Conservation (phyloP, 176 grass and related monocot species). For the Carex cristatella region DNA sequence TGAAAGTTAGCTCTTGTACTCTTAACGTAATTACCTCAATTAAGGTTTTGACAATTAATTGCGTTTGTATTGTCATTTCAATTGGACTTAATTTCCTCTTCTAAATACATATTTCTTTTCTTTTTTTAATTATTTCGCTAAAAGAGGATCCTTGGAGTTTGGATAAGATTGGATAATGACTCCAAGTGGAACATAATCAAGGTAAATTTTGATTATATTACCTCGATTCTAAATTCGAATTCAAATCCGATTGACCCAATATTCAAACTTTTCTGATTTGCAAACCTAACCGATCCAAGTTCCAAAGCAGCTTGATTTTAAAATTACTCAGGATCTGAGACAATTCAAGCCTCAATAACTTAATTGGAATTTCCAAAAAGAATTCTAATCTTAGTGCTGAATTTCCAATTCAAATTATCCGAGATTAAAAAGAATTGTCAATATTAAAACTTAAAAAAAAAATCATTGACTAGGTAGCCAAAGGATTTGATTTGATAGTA, state of each 20-base stretch:
- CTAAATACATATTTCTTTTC: background rate
- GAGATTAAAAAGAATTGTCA: background rate
- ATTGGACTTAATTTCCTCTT: background rate
- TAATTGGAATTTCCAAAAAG: background rate
- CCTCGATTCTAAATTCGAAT: background rate
- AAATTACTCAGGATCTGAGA: background rate
- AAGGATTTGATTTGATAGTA: too few relatives aligned
- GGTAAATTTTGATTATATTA: background rate
- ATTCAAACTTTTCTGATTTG: too few relatives aligned
- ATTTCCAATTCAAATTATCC: background rate
- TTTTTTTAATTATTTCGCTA: background rate
- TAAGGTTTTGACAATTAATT: background rate
- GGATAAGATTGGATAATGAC: background rate
- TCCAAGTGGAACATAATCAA: background rate
- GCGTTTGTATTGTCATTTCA: background rate
- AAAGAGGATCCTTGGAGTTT: background rate
- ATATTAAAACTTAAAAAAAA: background rate
- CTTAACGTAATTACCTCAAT: background rate
- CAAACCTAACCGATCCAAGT: too few relatives aligned
- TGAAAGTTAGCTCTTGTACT: constrained; percentile 12
- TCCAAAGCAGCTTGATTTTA: background rate
- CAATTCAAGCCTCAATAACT: background rate
- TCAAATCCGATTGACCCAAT: background rate
- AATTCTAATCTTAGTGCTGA: background rate
- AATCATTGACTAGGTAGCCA: background rate